Evolutionary conservation across 73 alveolate genomes (phyloP), one percentile per base, ranked within the genome.

Genomic region (Loxodes magnus): DNA sequence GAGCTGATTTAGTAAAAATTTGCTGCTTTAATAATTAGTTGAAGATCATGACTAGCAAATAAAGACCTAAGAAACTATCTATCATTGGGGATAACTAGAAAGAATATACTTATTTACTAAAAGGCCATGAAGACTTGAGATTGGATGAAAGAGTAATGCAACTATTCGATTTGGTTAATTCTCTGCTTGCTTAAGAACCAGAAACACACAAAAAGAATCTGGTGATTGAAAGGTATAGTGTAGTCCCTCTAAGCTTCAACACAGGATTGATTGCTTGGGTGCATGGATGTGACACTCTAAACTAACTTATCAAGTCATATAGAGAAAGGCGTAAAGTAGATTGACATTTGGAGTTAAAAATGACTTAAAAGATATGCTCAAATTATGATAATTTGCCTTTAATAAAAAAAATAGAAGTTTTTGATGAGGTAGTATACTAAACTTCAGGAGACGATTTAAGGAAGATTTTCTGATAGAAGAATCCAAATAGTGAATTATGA

Each of bases 81-180:
- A 74, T 93, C 51, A 78, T 56, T 71, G 99, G 99, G 21, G 67
- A 78, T 9, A 97, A 93, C 73, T 94, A 96, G 12, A 84, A 86
- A 71, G 95, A 89, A 63, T 93, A 93, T 57, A 56, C 43, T 36
- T 93, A 82, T 62, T 59, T 93, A 54, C 76, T 93, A 42, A 93
- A 93, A 77, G 99, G 98, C 30, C 96, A 89, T 70, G 99, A 93
- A 56, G 99, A 93, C 61, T 62, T 87, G 26, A 79, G 98, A 35
- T 82, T 89, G 58, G 99, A 93, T 83, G 99, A 93, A 73, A 81
- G 99, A 79, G 99, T 80, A n/a, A 90, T 90, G 96, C 88, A 74
- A 57, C 68, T 93, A 36, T 93, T 93, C 65, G 96, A 96, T 2
- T 74, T 93, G 4, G 93, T 93, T 24, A 93, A 93, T 62, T 70